A percentile compares a stretch with the other conserved stretches of the same genome.
Conservation (phyloP, 1,284 basidiomycete genomes). For the Cryptococcus neoformans region DNA sequence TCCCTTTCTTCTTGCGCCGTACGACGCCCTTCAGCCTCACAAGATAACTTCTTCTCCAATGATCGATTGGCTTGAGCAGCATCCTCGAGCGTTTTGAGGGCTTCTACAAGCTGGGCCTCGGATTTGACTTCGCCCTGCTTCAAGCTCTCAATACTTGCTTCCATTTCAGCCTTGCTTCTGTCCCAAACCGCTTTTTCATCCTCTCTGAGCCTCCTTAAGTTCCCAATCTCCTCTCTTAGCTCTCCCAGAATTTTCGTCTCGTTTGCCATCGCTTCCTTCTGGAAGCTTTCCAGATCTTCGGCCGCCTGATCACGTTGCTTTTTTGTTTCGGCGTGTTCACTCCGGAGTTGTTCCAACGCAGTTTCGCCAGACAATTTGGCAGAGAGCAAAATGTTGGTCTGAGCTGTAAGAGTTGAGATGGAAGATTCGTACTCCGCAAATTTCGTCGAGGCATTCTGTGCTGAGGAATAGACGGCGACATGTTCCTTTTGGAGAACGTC, state of each 20-base stretch:
- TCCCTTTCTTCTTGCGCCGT: constrained; percentile 3
- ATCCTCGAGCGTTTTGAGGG: constrained; percentile 3
- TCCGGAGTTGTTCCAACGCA: constrained; percentile 2
- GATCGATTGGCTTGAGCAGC: constrained; percentile 1
- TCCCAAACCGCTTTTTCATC: constrained; percentile 6
- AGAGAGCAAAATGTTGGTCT: constrained; percentile 1
- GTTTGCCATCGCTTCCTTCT: constrained; percentile 23
- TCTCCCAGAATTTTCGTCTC: constrained; percentile 23
- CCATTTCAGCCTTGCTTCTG: constrained; percentile 4
- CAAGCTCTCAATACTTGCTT: background rate
- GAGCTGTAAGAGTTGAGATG: background rate
- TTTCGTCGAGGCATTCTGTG: background rate
- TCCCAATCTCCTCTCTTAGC: constrained; percentile 24
- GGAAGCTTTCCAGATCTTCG: constrained; percentile 27
- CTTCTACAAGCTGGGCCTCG: constrained; percentile 7
- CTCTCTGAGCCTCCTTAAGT: constrained; percentile 11
- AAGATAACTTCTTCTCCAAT: constrained; percentile 4
- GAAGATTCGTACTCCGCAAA: background rate
- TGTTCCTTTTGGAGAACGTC: constrained; percentile 5
- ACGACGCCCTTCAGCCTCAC: constrained; percentile 2
- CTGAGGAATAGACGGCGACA: background rate
- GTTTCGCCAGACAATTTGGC: constrained; percentile 3
- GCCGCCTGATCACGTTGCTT: constrained; percentile 14
- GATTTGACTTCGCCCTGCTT: constrained; percentile 1
- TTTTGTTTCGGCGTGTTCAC: constrained; percentile 3